Evolutionary conservation across 495 filamentous ascomycete species (phyloP).

Genomic region (Tuber magnatum): DNA sequence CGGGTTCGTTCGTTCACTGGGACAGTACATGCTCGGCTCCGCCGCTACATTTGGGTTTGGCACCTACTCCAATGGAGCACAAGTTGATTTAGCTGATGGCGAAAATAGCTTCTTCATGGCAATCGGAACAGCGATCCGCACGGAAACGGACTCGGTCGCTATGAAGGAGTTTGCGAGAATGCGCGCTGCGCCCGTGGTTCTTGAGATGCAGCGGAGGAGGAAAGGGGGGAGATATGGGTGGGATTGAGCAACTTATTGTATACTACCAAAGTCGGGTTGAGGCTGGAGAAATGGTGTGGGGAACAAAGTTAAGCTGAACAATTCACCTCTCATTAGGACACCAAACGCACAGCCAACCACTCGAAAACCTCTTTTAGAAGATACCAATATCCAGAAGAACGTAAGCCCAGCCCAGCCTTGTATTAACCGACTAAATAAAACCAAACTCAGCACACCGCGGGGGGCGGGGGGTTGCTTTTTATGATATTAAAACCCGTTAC

Average conservation of each 20-base stretch:
- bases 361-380: not conserved
- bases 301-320: conserved; percentile 7
- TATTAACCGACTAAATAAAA: not conserved
- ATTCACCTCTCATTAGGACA: not conserved
- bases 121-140: conserved; percentile 90
- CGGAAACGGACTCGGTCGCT: conserved; percentile 48
- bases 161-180: conserved; percentile 31
- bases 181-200: conserved; percentile 29
- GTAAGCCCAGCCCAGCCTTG: not conserved
- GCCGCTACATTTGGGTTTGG: conserved; percentile 90
- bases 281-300: conserved; percentile 6
- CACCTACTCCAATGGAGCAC: conserved; percentile 9
- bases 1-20: conserved; percentile 83
- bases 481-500: not conserved
- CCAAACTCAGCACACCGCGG: not conserved
- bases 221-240: conserved; percentile 1
- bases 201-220: conserved; percentile 21
- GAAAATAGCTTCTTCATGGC: conserved; percentile 88
- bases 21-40: conserved; percentile 96
- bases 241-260: not conserved
- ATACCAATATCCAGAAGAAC: not conserved
- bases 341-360: conserved; percentile 7
- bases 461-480: not conserved
- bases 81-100: conserved; percentile 19
- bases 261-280: not conserved